Percentiles rank a stretch among this genome's conserved stretches.
phyloP scores from a whole-genome alignment of 2,329 filamentous ascomycete species.

The Nigrospora sphaerica region DNA sequence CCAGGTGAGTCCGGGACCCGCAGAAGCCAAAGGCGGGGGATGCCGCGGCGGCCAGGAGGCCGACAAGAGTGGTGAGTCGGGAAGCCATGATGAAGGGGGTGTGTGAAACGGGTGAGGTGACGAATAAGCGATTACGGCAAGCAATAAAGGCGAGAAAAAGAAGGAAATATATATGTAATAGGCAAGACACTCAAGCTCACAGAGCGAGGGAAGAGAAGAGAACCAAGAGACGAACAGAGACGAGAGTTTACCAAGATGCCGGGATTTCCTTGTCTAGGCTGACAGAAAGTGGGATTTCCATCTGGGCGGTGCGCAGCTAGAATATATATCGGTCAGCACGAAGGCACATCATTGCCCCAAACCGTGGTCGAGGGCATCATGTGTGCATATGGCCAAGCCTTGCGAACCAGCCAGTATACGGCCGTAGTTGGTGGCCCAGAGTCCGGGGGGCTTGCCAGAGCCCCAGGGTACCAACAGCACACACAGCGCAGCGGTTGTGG shows the following conservation, averaged over 20 bases:
- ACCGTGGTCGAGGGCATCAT: too few species aligned
- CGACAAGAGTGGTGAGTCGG: conserved; percentile 9
- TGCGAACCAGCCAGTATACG: too few species aligned
- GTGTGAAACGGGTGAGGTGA: background rate
- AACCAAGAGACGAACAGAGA: background rate
- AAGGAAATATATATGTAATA: background rate
- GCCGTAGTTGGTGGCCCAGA: too few species aligned
- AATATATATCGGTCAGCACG: too few species aligned
- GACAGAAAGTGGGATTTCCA: too few species aligned
- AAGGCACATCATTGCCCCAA: too few species aligned
- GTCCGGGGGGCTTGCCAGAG: too few species aligned
- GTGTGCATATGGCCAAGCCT: too few species aligned
- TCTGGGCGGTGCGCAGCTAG: too few species aligned
- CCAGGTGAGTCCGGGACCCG: conserved; percentile 20
- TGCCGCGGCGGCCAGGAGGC: conserved; percentile 14
- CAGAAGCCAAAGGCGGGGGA: conserved; percentile 19
- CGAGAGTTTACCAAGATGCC: background rate
- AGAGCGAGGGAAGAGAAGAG: conserved; percentile 3
- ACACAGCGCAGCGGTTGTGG: too few species aligned
- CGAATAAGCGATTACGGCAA: background rate
- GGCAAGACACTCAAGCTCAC: conserved; percentile 5
- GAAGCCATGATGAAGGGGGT: conserved; percentile 9
- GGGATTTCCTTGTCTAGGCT: too few species aligned
- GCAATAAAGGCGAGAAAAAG: background rate
- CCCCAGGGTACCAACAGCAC: too few species aligned